Base-by-base conservation (phyloP, 2,329 filamentous ascomycete species). In the Colletotrichum sp. region DNA sequence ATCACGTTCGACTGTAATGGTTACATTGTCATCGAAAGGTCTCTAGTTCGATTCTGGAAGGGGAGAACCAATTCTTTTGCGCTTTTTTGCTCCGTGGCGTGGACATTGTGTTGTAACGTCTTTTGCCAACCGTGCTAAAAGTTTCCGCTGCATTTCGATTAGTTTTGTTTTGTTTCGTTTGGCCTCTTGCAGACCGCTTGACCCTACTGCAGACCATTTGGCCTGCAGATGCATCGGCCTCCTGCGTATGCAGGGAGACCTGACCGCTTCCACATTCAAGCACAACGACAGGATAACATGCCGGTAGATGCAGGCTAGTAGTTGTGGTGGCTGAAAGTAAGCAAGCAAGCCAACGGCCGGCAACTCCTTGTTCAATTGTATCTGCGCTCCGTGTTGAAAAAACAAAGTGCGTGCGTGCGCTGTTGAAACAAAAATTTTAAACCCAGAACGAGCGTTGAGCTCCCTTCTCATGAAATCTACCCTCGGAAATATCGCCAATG, bases 1-100 rank as follows among this genome's bases (percentile, higher is more conserved):
- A 77, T 77, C 72, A 76, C 75, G 75, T 77, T 76, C 67, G 72
- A 77, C 75, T 77, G 75, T 77, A 77, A 77, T 76, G 72, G 75
- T 68, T 67, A 8, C 68, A 70, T 34, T 18, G 52, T 68, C 21
- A 77, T 77, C 72, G 67, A 76, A 77, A 77, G 75, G 75, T 77
- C 75, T 63, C 75, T 71, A 75, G 75, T 75, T 77, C 75, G 75
- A 77, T 77, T 77, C 75, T 75, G 75, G 75, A 63, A 62, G 62
- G 49, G 75, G 64, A 77, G 68, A 77, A 30, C 16, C 62, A 9
- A 21, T 59, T 57, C 28, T 32, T 74, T 73, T 70, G 21, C 86
- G 85, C 7, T 39, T n/a, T n/a, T 15, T 30, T 28, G 16, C 18
- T 16, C 10, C 10, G 18, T 49, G 59, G 7, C 9, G 28, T 16